Percentiles rank a stretch among this genome's conserved stretches.
These are phyloP conservation scores for Boletus mariae DNA, from an alignment of 1,284 basidiomycete species.

Conservation along the genomic window DNA sequence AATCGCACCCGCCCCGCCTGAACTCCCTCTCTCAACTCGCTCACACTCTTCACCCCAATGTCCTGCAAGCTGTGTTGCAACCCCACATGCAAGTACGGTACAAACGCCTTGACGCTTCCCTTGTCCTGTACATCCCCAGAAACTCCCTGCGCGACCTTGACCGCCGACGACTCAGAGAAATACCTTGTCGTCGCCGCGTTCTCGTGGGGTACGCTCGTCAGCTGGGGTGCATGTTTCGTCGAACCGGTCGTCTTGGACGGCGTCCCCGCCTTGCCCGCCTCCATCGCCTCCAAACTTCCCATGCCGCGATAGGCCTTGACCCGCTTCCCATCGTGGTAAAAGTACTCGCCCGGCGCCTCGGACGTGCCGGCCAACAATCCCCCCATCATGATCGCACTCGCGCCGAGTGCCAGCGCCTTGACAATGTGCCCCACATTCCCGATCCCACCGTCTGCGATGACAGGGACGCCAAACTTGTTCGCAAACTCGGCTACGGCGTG, in stretches of 20 bases:
- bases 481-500: constrained; percentile 95
- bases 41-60: constrained; percentile 75
- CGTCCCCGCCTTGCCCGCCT: constrained; percentile 58
- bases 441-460: constrained; percentile 98
- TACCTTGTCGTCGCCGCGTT: constrained; percentile 97
- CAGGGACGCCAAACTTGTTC: constrained; percentile 88
- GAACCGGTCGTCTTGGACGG: constrained; percentile 32
- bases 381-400: constrained; percentile 98
- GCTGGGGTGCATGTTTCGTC: constrained; percentile 47
- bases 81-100: constrained; percentile 91
- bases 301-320: constrained; percentile 99
- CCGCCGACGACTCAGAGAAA: constrained; percentile 91
- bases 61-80: constrained; percentile 97
- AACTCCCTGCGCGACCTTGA: constrained; percentile 98
- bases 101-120: constrained; percentile 86
- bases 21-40: constrained; percentile 62
- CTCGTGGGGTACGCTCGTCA: constrained; percentile 58
- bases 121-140: constrained; percentile 97
- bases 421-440: constrained; percentile 97
- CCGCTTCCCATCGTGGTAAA: constrained; percentile 97
- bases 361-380: constrained; percentile 93
- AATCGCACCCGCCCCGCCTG: constrained; percentile 74
- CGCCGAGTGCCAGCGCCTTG: constrained; percentile 93
- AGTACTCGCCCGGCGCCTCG: constrained; percentile 98
- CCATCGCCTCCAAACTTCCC: constrained; percentile 97